Evolutionary conservation across 2,329 filamentous ascomycete species (phyloP), one percentile per base, ranked within the genome.

Genomic region (Neurospora crassa): DNA sequence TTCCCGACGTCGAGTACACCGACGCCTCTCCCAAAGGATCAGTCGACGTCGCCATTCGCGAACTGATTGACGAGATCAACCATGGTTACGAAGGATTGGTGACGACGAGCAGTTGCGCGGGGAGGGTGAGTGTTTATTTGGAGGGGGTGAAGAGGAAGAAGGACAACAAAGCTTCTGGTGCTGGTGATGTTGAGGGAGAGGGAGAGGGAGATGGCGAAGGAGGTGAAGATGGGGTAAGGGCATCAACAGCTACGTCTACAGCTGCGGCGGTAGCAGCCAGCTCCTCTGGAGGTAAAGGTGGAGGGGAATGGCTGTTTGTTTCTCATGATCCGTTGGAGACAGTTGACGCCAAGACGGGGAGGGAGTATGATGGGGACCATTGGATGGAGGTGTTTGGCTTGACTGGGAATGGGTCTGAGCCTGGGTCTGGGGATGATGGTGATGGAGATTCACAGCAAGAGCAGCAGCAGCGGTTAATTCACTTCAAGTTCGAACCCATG

Each of bases 401-500:
- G 29, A 63, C 53, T 34, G 29, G 16, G 24, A 34, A 29, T 63
- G 53, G 53, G 24, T 37, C 34, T 6, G 34, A 29, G 34, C 34
- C 34, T 37, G 34, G 34, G 34, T 34, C 53, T 63, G 29, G 53
- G 7, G 5, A 70, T 42, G 69, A 72, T 4, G 73, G 72, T 45
- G 68, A 71, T 76, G 76, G 70, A 72, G 79, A 74, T 70, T 77
- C 75, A 69, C 78, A 79, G 71, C 80, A 63, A 40, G 68, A 8
- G 37, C 41, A n/a, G 24, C 41, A n/a, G 24, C 63, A 69, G 53
- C 84, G 87, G 77, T 81, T 87, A 79, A 85, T 97, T 69, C 93
- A 95, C 80, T 92, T 97, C 82, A 96, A 97, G 80, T 97, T 96
- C 78, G 94, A 97, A 79, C 93, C 94, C 5, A 94, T 97, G 93